Evolutionary conservation across 2,329 filamentous ascomycete genomes (phyloP), one percentile per base, ranked within the genome.

Genomic region (Proliferodiscus dingleyae): DNA sequence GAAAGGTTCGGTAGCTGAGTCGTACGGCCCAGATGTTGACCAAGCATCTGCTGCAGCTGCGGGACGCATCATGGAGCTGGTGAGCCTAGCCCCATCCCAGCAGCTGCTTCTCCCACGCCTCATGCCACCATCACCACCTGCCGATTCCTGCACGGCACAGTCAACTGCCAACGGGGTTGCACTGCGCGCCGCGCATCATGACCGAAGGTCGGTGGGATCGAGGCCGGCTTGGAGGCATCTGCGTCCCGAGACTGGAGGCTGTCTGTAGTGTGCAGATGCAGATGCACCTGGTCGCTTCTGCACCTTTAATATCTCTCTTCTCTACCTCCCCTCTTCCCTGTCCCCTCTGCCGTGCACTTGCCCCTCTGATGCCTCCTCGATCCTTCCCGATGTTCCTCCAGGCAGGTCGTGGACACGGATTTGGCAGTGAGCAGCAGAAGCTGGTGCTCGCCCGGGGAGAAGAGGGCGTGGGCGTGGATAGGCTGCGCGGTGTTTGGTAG

Each of bases 231-330:
- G 13, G 13, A 22, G 41, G 34, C 32, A 43, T 18, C 41, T 43
- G 41, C 41, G 37, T 32, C 18, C 33, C 32, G 32, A 19, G 19
- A 29, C 15, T 30, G 41, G 19, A 37, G 10, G 32, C 32, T 34
- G 15, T 16, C 24, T 11, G n/a, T n/a, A 15, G 9, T 19, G 16
- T 43, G 41, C 32, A 29, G 10, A n/a, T 43, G 41, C 41, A 43
- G 30, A 21, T 29, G 32, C n/a, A 16, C 16, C 5, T 9, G 15
- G n/a, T 18, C 32, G 10, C 16, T n/a, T 6, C 30, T 33, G 7
- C 4, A n/a, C 15, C 30, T 33, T 9, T 26, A 11, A 26, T 26
- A 26, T 26, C 6, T 26, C 24, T 11, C 11, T 26, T 26, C 6
- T 6, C 6, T 26, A 11, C 24, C 15, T 15, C 15, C 16, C 13